A percentile compares a stretch with the other conserved stretches of the same genome.
Conservation (phyloP, 768 basidiomycete species). For the Mycena olivaceomarginata region DNA sequence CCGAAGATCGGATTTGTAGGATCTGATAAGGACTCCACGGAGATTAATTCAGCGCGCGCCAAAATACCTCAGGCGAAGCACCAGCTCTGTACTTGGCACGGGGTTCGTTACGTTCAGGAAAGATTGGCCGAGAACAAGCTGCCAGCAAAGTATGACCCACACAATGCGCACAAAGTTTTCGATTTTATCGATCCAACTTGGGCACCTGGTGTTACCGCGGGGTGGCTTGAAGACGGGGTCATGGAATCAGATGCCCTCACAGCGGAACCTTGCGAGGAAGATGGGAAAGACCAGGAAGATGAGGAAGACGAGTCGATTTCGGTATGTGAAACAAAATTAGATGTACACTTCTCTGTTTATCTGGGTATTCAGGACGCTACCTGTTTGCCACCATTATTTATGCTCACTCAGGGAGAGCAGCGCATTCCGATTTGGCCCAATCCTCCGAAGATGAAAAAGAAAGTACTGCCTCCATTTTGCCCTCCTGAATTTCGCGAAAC, state of each 20-base stretch:
- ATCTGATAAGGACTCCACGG: slow-evolving; percentile 53
- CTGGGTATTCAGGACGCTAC: neutral
- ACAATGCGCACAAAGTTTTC: slow-evolving; percentile 39
- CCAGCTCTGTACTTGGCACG: slow-evolving; percentile 59
- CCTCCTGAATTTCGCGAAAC: neutral
- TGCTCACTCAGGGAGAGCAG: slow-evolving; percentile 29
- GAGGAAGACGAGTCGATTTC: neutral
- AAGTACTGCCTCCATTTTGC: neutral
- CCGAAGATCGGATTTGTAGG: slow-evolving; percentile 47
- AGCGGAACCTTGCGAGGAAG: neutral
- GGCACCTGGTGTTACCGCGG: slow-evolving; percentile 41
- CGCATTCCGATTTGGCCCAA: slow-evolving; percentile 36
- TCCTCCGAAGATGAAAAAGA: neutral
- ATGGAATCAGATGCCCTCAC: too few relatives aligned
- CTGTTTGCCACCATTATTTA: slow-evolving; percentile 41
- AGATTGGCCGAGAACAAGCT: slow-evolving; percentile 45
- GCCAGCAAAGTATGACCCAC: slow-evolving; percentile 45
- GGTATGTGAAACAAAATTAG: neutral
- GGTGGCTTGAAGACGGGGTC: neutral
- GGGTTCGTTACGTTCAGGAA: slow-evolving; percentile 48
- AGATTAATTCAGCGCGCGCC: slow-evolving; percentile 47
- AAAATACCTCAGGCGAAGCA: slow-evolving; percentile 43
- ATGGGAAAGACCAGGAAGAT: slow-evolving; percentile 9
- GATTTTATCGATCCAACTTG: slow-evolving; percentile 50
- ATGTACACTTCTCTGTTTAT: too few relatives aligned